Evolutionary conservation across 2,329 filamentous ascomycete species (phyloP).

Genomic region (Dactylellina cionopaga): DNA sequence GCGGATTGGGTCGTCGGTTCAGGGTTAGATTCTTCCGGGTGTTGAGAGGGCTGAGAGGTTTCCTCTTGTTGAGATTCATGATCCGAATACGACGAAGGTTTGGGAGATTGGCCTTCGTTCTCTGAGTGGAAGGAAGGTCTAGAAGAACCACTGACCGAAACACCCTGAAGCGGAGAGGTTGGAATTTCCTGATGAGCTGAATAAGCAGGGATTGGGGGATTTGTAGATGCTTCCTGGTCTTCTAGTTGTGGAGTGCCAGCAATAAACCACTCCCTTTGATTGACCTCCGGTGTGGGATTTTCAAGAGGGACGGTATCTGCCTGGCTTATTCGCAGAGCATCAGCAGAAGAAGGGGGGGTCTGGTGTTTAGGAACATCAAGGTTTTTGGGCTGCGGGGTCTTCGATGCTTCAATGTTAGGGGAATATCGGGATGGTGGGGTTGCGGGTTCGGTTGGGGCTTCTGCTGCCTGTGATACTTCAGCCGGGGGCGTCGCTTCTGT

Average conservation of each 20-base stretch:
- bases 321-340: constrained; percentile 43
- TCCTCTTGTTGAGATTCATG: constrained; percentile 18
- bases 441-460: neutral
- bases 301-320: constrained; percentile 47
- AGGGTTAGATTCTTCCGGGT: neutral
- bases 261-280: constrained; percentile 41
- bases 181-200: constrained; percentile 36
- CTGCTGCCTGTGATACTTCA: neutral
- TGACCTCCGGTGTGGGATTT: constrained; percentile 42
- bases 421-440: neutral
- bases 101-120: constrained; percentile 3
- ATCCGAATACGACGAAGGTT: constrained; percentile 11
- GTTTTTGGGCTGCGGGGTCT: constrained; percentile 4
- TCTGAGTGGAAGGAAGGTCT: constrained; percentile 34
- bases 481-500: neutral
- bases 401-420: neutral
- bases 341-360: constrained; percentile 22
- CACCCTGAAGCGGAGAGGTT: constrained; percentile 39
- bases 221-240: neutral
- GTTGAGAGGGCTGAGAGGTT: neutral
- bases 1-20: neutral
- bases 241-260: neutral
- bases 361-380: constrained; percentile 16
- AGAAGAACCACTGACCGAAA: constrained; percentile 18
- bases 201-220: neutral